These are phyloP conservation scores for Polytrichum formosum DNA, from an alignment of 225 moss, liverwort and hornwort species.

Conservation along the genomic window DNA sequence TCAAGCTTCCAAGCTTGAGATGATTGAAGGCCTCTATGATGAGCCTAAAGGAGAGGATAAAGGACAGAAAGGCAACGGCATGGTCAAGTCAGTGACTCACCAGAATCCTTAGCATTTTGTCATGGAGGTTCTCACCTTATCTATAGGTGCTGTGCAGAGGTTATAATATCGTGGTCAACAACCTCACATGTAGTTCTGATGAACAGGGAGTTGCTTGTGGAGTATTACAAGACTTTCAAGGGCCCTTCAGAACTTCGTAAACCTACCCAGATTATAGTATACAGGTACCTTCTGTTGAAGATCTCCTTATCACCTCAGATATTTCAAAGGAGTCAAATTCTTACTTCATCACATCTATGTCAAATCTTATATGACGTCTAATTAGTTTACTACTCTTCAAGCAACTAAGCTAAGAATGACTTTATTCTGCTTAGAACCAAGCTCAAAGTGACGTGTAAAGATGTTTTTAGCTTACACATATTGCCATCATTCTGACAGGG, in stretches of 20 bases:
- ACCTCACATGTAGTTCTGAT: constrained; percentile 23
- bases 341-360: constrained; percentile 26
- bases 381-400: too few species aligned
- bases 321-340: constrained; percentile 44
- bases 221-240: constrained; percentile 56
- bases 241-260: constrained; percentile 26
- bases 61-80: constrained; percentile 47
- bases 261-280: constrained; percentile 81
- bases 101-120: neutral
- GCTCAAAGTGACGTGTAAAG: too few species aligned
- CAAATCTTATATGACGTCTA: too few species aligned
- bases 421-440: too few species aligned
- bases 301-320: constrained; percentile 3
- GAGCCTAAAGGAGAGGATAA: constrained; percentile 9
- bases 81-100: constrained; percentile 56
- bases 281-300: constrained; percentile 15
- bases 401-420: too few species aligned
- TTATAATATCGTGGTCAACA: neutral
- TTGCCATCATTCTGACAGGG: constrained; percentile 26
- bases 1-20: constrained; percentile 77
- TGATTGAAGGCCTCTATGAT: constrained; percentile 79
- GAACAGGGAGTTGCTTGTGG: constrained; percentile 57
- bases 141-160: too few species aligned
- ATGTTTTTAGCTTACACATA: too few species aligned
- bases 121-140: neutral